A percentile compares a stretch with the other conserved stretches of the same genome.
These are phyloP conservation scores for Phytophthora capsici DNA, from an alignment of 352 stramenopile species.

Conservation along the genomic window DNA sequence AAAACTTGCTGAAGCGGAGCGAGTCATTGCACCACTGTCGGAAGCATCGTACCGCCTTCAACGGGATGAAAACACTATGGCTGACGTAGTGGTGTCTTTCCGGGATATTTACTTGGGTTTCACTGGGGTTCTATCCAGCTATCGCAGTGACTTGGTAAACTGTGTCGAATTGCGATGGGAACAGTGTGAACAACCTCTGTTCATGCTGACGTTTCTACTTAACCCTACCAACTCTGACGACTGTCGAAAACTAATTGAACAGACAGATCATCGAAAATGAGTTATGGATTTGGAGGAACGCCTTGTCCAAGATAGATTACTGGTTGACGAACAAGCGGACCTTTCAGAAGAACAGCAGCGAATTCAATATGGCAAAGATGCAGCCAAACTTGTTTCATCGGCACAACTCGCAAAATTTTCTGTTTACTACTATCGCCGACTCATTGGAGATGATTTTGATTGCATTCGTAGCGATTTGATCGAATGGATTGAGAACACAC, in stretches of 20 bases:
- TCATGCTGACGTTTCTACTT: neutral
- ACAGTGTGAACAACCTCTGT: neutral
- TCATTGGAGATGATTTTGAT: neutral
- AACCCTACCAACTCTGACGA: neutral
- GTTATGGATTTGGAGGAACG: neutral
- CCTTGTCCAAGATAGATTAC: too few species aligned
- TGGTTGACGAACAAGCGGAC: neutral
- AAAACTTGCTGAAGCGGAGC: neutral
- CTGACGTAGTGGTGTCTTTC: slow-evolving; percentile 1
- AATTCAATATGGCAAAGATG: neutral
- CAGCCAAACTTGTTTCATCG: slow-evolving; percentile 1
- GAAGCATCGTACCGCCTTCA: slow-evolving; percentile 4
- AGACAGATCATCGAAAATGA: neutral
- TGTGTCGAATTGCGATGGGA: neutral
- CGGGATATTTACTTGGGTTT: neutral
- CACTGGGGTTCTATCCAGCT: neutral
- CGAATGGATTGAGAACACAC: slow-evolving; percentile 1
- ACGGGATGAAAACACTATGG: neutral
- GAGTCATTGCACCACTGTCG: slow-evolving; percentile 1
- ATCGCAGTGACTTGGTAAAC: neutral
- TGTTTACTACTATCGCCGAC: slow-evolving; percentile 3
- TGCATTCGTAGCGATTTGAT: slow-evolving; percentile 6
- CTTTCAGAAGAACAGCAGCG: neutral
- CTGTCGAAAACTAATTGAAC: neutral
- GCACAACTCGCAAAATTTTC: neutral